Conservation (phyloP, 169 alveolate genomes). For the Eimeria sp. region DNA sequence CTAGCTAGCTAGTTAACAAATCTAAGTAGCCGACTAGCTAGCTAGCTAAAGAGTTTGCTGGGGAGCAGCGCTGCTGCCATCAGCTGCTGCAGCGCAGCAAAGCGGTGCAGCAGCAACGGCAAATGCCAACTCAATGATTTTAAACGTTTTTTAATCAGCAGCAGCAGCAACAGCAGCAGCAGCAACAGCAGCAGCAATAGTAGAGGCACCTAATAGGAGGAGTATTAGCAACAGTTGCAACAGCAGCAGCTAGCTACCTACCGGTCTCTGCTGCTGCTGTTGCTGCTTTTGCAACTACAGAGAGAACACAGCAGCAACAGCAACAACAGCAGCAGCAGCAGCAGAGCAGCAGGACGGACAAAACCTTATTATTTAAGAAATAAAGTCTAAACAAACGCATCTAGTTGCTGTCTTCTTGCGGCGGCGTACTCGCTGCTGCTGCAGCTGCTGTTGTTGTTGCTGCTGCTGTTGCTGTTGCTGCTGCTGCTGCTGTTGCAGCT, state of each 20-base stretch:
- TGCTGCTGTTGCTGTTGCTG: background rate
- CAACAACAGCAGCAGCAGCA: conserved; percentile 40
- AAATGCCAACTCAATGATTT: background rate
- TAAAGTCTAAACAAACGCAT: background rate
- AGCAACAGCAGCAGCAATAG: background rate
- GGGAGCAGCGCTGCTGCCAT: background rate
- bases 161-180: conserved; percentile 2
- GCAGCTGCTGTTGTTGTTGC: conserved; percentile 2
- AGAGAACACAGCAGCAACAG: background rate
- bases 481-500: background rate
- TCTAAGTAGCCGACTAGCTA: background rate
- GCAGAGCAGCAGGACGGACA: background rate
- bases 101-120: background rate
- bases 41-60: background rate
- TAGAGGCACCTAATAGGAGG: too few species aligned
- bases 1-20: background rate
- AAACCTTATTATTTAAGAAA: background rate
- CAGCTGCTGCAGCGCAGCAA: background rate
- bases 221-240: background rate
- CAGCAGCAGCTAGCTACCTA: background rate
- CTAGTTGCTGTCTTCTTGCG: background rate
- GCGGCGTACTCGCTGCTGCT: conserved; percentile 47
- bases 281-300: background rate
- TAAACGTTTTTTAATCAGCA: background rate
- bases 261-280: background rate